phyloP scores from a whole-genome alignment of 2,329 filamentous ascomycete species.

The Hymenoscyphus repandus region DNA sequence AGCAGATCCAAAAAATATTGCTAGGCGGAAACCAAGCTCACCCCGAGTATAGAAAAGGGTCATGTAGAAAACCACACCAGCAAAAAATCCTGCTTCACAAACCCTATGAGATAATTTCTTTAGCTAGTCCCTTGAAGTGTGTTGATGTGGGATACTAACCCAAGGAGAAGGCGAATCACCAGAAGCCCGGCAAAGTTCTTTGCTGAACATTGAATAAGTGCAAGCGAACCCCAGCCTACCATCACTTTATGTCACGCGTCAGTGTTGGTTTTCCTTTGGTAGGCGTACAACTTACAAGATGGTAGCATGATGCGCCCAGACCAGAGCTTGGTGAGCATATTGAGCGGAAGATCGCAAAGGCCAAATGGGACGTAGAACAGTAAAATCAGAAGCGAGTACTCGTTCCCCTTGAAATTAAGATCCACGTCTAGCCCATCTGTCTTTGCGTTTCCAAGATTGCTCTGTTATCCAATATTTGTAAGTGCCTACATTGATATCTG shows the following conservation, averaged over 20 bases:
- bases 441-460: not conserved
- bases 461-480: not conserved
- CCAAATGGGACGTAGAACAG: too few relatives aligned
- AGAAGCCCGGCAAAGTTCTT: constrained; percentile 32
- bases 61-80: constrained; percentile 48
- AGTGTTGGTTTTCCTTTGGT: too few relatives aligned
- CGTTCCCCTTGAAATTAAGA: too few relatives aligned
- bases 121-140: not conserved
- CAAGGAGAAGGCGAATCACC: constrained; percentile 32
- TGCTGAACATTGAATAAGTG: constrained; percentile 35
- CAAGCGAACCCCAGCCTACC: constrained; percentile 25
- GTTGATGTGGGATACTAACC: constrained; percentile 21
- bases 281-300: too few relatives aligned
- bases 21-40: constrained; percentile 33
- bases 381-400: too few relatives aligned
- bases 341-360: too few relatives aligned
- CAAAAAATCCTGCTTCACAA: constrained; percentile 50
- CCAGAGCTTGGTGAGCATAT: too few relatives aligned
- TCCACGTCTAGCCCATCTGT: not conserved
- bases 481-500: too few relatives aligned
- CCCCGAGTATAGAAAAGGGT: constrained; percentile 42
- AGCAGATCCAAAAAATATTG: constrained; percentile 39
- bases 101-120: constrained; percentile 12
- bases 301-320: too few relatives aligned
- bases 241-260: too few relatives aligned